Evolutionary conservation across 306 rosid species (phyloP).

Genomic region (Citrullus colocynthis): DNA sequence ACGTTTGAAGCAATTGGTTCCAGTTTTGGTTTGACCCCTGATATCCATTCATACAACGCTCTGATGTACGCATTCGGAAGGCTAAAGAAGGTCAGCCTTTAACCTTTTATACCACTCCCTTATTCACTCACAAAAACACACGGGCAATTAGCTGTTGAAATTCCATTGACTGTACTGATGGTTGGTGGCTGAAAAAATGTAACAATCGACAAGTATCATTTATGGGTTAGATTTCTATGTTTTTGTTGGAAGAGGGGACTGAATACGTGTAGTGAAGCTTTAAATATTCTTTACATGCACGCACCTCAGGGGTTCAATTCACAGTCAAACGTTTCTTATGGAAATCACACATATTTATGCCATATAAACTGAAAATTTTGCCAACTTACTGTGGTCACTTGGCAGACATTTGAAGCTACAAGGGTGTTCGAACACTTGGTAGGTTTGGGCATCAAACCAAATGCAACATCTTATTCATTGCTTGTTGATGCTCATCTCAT

Average conservation of each 20-base stretch:
- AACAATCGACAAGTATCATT: neutral
- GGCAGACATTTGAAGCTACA: slow-evolving; percentile 73
- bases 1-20: slow-evolving; percentile 87
- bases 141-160: neutral
- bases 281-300: neutral
- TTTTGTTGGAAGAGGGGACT: neutral
- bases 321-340: neutral
- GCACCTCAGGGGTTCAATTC: neutral
- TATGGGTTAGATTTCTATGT: neutral
- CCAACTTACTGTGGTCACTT: slow-evolving; percentile 9
- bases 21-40: slow-evolving; percentile 61
- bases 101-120: neutral
- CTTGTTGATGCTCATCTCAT: slow-evolving; percentile 80
- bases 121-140: neutral
- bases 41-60: slow-evolving; percentile 87
- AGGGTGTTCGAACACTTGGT: slow-evolving; percentile 70
- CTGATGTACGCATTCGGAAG: slow-evolving; percentile 78
- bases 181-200: neutral
- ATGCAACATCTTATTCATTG: slow-evolving; percentile 63
- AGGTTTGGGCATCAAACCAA: slow-evolving; percentile 71
- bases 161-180: neutral
- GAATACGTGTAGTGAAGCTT: neutral
- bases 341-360: neutral
- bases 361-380: neutral
- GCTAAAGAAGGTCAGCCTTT: slow-evolving; percentile 57